These are phyloP conservation scores for Exophiala bonariae DNA, from an alignment of 2,329 filamentous ascomycete genomes.

Conservation along the genomic window DNA sequence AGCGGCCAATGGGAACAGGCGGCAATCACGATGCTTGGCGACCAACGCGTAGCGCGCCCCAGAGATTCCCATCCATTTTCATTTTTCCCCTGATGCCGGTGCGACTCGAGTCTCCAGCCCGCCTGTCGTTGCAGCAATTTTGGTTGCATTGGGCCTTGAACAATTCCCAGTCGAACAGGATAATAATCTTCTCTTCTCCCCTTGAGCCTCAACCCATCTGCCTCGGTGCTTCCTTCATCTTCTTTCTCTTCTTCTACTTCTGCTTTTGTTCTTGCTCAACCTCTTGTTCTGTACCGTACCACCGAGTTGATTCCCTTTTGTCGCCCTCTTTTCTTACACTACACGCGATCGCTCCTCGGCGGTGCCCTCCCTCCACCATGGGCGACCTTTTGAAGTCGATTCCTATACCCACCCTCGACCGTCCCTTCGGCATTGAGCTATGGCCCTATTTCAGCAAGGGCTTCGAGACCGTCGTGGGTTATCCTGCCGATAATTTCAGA, in stretches of 20 bases:
- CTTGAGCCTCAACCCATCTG: not conserved
- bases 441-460: constrained; percentile 94
- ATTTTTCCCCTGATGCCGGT: too few species aligned
- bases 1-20: constrained; percentile 11
- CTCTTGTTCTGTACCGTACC: constrained; percentile 21
- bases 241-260: constrained; percentile 12
- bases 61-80: too few species aligned
- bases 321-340: constrained; percentile 1
- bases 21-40: not conserved
- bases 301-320: constrained; percentile 2
- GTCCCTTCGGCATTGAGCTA: constrained; percentile 84
- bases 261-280: constrained; percentile 33
- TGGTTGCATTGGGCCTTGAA: too few species aligned
- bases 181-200: not conserved
- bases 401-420: constrained; percentile 79
- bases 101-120: too few species aligned
- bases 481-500: constrained; percentile 80
- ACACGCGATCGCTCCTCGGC: constrained; percentile 1
- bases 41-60: too few species aligned
- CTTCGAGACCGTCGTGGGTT: constrained; percentile 75
- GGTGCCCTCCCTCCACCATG: constrained; percentile 11
- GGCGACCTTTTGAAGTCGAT: constrained; percentile 19
- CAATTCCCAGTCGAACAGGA: not conserved
- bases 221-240: not conserved
- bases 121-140: too few species aligned